These are phyloP conservation scores for Laburnicola sp. DNA, from an alignment of 2,329 filamentous ascomycete species.

Conservation along the genomic window DNA sequence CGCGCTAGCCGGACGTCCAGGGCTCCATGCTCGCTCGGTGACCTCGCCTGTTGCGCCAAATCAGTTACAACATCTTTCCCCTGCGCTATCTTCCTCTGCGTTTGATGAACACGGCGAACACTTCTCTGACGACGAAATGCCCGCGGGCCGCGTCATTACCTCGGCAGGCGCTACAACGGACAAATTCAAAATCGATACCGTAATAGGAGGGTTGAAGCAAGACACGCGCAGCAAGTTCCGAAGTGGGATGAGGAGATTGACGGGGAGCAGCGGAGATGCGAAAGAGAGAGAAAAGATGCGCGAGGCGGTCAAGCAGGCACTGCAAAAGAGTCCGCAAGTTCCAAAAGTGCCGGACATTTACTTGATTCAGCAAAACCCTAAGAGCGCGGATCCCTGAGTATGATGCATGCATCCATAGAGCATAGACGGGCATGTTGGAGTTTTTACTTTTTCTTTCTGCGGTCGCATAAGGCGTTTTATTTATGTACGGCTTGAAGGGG, in stretches of 20 bases:
- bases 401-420: not conserved
- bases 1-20: conserved; percentile 56
- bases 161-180: conserved; percentile 17
- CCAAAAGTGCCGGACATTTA: conserved; percentile 54
- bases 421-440: not conserved
- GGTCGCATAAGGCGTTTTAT: not conserved
- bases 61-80: conserved; percentile 49
- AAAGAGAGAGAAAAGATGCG: conserved; percentile 46
- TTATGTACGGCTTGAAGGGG: not conserved
- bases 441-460: not conserved
- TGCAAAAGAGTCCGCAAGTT: conserved; percentile 51
- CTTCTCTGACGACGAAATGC: conserved; percentile 75
- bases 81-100: conserved; percentile 63
- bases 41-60: conserved; percentile 71
- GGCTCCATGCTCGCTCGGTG: conserved; percentile 77
- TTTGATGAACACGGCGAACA: conserved; percentile 77
- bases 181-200: conserved; percentile 48
- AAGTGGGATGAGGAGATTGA: conserved; percentile 64
- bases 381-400: conserved; percentile 38
- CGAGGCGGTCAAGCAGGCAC: conserved; percentile 39
- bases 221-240: conserved; percentile 54
- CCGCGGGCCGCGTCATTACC: conserved; percentile 49
- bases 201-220: conserved; percentile 63
- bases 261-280: conserved; percentile 55
- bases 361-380: conserved; percentile 39